Evolutionary conservation across 371 early-diverging fungal species (phyloP).

Genomic region (Blakeslea trispora): DNA sequence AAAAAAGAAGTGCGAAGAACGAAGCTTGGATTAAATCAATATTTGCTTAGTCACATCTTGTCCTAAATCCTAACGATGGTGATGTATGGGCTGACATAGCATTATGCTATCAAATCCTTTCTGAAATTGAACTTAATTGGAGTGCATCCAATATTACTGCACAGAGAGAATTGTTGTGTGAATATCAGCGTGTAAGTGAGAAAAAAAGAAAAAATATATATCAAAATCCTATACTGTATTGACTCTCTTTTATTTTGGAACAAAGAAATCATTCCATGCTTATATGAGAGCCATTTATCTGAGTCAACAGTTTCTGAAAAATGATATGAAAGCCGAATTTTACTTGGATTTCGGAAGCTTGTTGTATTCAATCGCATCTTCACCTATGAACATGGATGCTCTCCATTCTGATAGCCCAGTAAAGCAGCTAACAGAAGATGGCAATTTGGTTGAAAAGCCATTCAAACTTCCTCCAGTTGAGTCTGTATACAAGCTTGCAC

Average conservation of each 20-base stretch:
- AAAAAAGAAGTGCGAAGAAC: neutral
- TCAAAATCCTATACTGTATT: neutral
- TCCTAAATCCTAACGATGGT: slow-evolving; percentile 59
- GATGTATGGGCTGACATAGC: slow-evolving; percentile 72
- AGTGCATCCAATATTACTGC: slow-evolving; percentile 63
- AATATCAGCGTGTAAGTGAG: slow-evolving; percentile 61
- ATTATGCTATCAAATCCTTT: slow-evolving; percentile 53
- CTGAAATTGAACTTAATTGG: slow-evolving; percentile 69
- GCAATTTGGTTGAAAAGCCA: slow-evolving; percentile 10
- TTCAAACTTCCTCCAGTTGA: slow-evolving; percentile 20
- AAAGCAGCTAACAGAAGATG: slow-evolving; percentile 13
- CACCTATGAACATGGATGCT: slow-evolving; percentile 70
- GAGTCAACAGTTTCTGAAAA: neutral
- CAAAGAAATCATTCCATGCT: slow-evolving; percentile 62
- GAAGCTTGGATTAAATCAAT: no score
- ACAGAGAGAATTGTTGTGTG: slow-evolving; percentile 51
- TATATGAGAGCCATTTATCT: slow-evolving; percentile 48
- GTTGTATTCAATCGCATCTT: slow-evolving; percentile 62
- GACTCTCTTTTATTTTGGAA: neutral
- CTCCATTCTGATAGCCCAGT: slow-evolving; percentile 20
- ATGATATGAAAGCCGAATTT: slow-evolving; percentile 25
- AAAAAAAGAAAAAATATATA: no score
- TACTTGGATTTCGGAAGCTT: slow-evolving; percentile 64
- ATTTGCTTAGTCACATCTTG: slow-evolving; percentile 17
- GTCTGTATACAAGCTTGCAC: slow-evolving; percentile 50